Conservation (phyloP, 2,329 filamentous ascomycete species). For the Dothideomycetidae sp. region DNA sequence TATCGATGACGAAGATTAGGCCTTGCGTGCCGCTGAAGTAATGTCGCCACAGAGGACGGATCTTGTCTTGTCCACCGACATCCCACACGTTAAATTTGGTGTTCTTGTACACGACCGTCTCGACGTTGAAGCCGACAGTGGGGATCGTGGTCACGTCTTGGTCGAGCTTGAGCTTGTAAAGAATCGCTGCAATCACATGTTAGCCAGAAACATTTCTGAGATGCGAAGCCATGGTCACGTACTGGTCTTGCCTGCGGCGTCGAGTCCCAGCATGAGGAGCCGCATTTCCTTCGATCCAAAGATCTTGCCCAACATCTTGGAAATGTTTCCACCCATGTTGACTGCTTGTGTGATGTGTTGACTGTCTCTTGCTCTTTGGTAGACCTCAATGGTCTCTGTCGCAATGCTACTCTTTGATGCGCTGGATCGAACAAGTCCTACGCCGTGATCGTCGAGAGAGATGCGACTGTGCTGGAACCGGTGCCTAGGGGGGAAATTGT, state of each 20-base stretch:
- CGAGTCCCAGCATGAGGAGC: constrained; percentile 89
- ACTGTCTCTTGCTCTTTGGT: neutral
- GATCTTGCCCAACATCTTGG: constrained; percentile 96
- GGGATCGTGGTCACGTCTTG: constrained; percentile 98
- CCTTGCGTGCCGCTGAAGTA: constrained; percentile 94
- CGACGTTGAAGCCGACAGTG: constrained; percentile 99
- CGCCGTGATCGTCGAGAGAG: too few relatives aligned
- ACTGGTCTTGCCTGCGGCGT: constrained; percentile 94
- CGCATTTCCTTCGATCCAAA: constrained; percentile 99
- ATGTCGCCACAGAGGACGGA: constrained; percentile 94
- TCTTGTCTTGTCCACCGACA: constrained; percentile 98
- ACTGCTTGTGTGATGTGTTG: constrained; percentile 3
- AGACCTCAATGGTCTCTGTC: neutral
- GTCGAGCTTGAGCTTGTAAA: constrained; percentile 99
- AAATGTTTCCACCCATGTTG: constrained; percentile 79
- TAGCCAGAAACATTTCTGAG: too few relatives aligned
- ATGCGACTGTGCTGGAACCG: too few relatives aligned
- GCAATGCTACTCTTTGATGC: too few relatives aligned
- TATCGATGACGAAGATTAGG: constrained; percentile 99
- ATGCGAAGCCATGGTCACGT: too few relatives aligned
- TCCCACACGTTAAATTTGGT: constrained; percentile 99
- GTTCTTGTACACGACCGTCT: constrained; percentile 98
- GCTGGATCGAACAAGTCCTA: too few relatives aligned
- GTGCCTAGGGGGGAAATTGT: too few relatives aligned
- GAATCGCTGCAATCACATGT: constrained; percentile 60